Evolutionary conservation across 495 filamentous ascomycete genomes (phyloP).

Genomic region (Trichoderma parareesei): DNA sequence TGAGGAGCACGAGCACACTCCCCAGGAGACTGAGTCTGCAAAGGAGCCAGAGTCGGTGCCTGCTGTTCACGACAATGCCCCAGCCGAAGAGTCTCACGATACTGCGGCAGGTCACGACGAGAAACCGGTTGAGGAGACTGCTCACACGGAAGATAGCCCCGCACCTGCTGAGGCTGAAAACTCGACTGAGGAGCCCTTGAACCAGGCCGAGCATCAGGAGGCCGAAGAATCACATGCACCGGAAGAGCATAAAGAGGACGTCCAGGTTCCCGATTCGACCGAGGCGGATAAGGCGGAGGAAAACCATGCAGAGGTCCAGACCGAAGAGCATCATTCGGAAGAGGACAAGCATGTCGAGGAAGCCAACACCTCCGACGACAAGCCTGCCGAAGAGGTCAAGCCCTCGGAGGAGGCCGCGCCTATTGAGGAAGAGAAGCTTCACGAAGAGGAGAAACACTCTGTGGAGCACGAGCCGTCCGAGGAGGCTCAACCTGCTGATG

Average conservation of each 20-base stretch:
- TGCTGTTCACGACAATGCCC: constrained; percentile 1
- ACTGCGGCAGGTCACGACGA: background rate
- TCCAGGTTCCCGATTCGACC: background rate
- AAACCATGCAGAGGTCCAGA: background rate
- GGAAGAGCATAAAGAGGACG: background rate
- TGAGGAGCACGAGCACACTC: background rate
- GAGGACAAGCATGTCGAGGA: background rate
- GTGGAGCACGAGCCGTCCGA: background rate
- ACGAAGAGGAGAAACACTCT: background rate
- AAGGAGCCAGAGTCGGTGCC: constrained; percentile 2
- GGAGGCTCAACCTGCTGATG: background rate
- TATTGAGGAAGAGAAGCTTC: background rate
- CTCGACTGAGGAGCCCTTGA: background rate
- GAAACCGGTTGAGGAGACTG: constrained; percentile 4
- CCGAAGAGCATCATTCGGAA: background rate
- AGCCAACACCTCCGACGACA: background rate
- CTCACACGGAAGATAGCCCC: constrained; percentile 8
- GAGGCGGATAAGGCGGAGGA: background rate
- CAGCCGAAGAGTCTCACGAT: background rate
- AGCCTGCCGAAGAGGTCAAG: background rate
- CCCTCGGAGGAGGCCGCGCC: background rate
- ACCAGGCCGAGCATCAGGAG: background rate
- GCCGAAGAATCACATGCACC: no score
- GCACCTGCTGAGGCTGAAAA: background rate
- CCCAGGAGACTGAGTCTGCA: background rate